These are phyloP conservation scores for Aspergillus funiculosus DNA, from an alignment of 495 filamentous ascomycete species.

Conservation along the genomic window DNA sequence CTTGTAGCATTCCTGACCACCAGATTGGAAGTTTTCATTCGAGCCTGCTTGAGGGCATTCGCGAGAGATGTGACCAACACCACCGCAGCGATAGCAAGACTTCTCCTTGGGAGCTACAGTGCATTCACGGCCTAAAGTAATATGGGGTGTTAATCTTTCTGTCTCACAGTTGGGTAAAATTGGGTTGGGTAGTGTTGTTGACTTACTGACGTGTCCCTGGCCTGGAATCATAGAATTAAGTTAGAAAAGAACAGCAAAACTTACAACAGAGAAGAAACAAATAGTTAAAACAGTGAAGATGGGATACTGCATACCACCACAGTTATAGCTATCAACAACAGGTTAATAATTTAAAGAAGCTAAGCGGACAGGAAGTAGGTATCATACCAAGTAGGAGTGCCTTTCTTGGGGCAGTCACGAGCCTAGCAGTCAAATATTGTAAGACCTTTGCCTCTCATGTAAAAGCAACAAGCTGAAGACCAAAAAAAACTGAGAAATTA, in stretches of 20 bases:
- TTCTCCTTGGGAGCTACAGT: slow-evolving; percentile 86
- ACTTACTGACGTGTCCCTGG: slow-evolving; percentile 86
- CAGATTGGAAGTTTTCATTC: slow-evolving; percentile 42
- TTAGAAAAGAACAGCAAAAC: slow-evolving; percentile 10
- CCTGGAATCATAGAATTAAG: slow-evolving; percentile 30
- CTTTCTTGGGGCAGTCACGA: slow-evolving; percentile 92
- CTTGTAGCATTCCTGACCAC: slow-evolving; percentile 92
- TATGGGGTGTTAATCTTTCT: neutral
- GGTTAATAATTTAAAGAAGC: slow-evolving; percentile 27
- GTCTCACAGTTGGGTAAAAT: neutral
- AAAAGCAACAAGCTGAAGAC: neutral
- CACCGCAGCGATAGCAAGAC: slow-evolving; percentile 90
- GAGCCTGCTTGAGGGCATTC: slow-evolving; percentile 67
- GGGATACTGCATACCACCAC: slow-evolving; percentile 53
- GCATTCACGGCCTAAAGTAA: slow-evolving; percentile 74
- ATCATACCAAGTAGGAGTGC: slow-evolving; percentile 79
- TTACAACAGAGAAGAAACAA: neutral
- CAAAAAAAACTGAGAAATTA: slow-evolving; percentile 26
- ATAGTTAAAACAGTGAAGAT: neutral
- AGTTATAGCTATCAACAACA: slow-evolving; percentile 59
- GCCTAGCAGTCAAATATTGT: slow-evolving; percentile 48
- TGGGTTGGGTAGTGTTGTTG: slow-evolving; percentile 1
- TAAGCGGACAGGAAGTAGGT: slow-evolving; percentile 5
- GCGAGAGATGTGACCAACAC: slow-evolving; percentile 85
- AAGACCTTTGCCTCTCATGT: slow-evolving; percentile 13